Evolutionary conservation across 1,284 basidiomycete species (phyloP), one percentile per base, ranked within the genome.

Genomic region (Thecaphora thlaspeos): DNA sequence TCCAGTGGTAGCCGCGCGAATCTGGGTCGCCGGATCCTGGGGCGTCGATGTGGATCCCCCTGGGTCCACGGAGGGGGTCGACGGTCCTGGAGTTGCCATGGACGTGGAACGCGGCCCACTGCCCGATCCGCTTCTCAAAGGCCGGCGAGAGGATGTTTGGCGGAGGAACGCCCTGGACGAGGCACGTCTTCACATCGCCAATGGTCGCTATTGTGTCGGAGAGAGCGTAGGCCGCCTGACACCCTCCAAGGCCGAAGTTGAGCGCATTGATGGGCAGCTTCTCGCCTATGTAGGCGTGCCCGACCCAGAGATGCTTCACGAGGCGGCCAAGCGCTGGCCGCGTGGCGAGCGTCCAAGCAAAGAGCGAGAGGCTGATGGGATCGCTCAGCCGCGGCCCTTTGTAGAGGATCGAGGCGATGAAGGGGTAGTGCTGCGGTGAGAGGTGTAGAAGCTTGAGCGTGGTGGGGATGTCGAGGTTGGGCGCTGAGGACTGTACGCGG

Each of bases 261-360:
- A 56, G 53, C 7, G 61, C 56, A 24, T 59, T 64, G 28, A 53
- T 54, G 9, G 61, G 56, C n/a, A 64, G 49, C 21, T 50, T 54
- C 22, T 64, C 61, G 19, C 56, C 61, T 21, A 53, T 47, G 32
- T 64, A 64, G 15, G 61, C 60, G 43, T 64, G 61, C 2, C 65
- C 65, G 43, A 68, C 65, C 65, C 65, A 68, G 30, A 68, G 51
- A 39, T 68, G 54, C 48, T 61, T 53, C 43, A 68, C 61, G 39
- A 65, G 58, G 24, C 58, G 52, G 18, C 65, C 65, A 14, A 68
- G 55, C 14, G 61, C 56, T 10, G 65, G 65, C 11, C 65, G 56
- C 15, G 51, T 61, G 22, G 61, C 54, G 41, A 68, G 55, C 0
- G 61, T 64, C 15, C 57, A 51, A 0, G 65, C 58, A 28, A 68